Evolutionary conservation across 1,284 basidiomycete genomes (phyloP).

Genomic region (Sphaerobolus stellatus): DNA sequence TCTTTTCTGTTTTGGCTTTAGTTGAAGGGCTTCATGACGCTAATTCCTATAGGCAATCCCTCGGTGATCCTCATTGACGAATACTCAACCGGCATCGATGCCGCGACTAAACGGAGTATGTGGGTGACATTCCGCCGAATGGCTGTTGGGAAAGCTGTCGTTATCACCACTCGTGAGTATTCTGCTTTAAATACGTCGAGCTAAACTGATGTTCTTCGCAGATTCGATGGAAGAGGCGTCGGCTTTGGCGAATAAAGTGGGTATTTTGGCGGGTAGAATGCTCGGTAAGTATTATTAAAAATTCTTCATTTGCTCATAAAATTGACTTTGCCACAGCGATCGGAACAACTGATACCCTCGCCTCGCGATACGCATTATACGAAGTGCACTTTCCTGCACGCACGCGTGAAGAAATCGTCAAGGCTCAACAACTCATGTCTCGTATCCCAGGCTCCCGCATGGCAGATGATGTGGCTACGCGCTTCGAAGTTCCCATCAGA

Average conservation of each 20-base stretch:
- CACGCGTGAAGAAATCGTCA: conserved; percentile 54
- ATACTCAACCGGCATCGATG: conserved; percentile 80
- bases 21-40: conserved; percentile 5
- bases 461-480: conserved; percentile 74
- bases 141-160: conserved; percentile 61
- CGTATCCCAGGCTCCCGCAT: conserved; percentile 62
- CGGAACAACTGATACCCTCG: conserved; percentile 65
- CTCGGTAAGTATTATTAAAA: conserved; percentile 46
- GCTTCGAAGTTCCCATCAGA: conserved; percentile 71
- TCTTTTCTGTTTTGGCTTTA: background rate
- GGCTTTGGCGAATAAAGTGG: conserved; percentile 70
- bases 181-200: background rate
- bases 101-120: conserved; percentile 81
- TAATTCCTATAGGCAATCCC: conserved; percentile 56
- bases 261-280: conserved; percentile 67
- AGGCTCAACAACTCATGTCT: conserved; percentile 60
- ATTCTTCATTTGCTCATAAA: background rate
- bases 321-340: conserved; percentile 42
- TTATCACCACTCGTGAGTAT: conserved; percentile 66
- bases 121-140: conserved; percentile 72
- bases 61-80: conserved; percentile 79
- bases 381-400: conserved; percentile 76
- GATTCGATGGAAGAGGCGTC: conserved; percentile 87
- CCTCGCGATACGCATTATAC: conserved; percentile 67
- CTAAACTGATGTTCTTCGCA: conserved; percentile 33